Percentiles rank a stretch among this genome's conserved stretches.
phyloP scores from a whole-genome alignment of 1,139 yeast genomes.

The Geotrichum phurueaensis region DNA sequence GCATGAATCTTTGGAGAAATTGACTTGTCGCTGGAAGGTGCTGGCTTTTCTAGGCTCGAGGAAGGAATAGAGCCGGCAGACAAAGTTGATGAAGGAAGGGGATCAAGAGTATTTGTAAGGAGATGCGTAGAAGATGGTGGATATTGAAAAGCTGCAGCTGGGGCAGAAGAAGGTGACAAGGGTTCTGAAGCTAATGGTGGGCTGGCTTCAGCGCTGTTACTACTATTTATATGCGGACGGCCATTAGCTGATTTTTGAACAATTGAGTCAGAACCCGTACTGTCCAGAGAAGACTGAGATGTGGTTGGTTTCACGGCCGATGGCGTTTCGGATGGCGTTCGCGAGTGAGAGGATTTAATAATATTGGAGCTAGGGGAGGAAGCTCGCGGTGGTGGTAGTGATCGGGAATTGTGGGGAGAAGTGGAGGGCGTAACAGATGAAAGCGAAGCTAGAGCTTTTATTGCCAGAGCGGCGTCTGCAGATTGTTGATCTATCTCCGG shows the following conservation, averaged over 20 bases:
- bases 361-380: neutral
- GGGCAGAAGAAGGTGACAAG: neutral
- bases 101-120: neutral
- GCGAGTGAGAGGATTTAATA: neutral
- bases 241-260: neutral
- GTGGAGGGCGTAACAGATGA: slow-evolving; percentile 5
- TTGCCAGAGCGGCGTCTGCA: slow-evolving; percentile 14
- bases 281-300: neutral
- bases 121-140: neutral
- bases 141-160: neutral
- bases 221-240: slow-evolving; percentile 3
- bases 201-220: neutral
- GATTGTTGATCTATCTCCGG: slow-evolving; percentile 19
- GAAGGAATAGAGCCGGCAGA: neutral
- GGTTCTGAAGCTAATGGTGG: slow-evolving; percentile 2
- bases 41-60: neutral
- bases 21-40: neutral
- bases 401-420: slow-evolving; percentile 3
- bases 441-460: slow-evolving; percentile 13
- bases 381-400: slow-evolving; percentile 4
- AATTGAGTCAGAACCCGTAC: neutral
- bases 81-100: neutral
- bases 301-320: neutral
- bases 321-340: neutral
- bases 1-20: neutral